phyloP scores from a whole-genome alignment of 2,329 filamentous ascomycete species.

The Talaromyces albobiverticillius region DNA sequence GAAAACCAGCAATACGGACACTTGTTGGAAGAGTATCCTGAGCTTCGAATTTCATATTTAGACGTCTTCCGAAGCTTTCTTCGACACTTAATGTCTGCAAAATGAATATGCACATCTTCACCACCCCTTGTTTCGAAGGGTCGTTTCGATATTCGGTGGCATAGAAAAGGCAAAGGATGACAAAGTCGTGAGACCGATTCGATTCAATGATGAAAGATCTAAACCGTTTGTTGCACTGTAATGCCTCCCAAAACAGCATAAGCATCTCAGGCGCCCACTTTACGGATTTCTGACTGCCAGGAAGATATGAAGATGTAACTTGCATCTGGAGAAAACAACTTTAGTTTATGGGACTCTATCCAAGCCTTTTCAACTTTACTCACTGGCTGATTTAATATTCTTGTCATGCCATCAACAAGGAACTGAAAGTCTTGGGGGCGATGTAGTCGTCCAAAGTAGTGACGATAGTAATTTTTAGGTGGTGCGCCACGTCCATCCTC shows the following conservation, averaged over 20 bases:
- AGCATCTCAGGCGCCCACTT: slow-evolving; percentile 94
- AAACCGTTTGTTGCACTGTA: slow-evolving; percentile 97
- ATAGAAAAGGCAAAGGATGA: slow-evolving; percentile 87
- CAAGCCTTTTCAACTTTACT: slow-evolving; percentile 15
- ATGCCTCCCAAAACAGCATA: slow-evolving; percentile 94
- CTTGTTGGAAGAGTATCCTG: slow-evolving; percentile 81
- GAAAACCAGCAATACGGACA: slow-evolving; percentile 80
- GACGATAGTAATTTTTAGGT: slow-evolving; percentile 88
- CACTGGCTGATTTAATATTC: slow-evolving; percentile 83
- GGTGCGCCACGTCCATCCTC: slow-evolving; percentile 64
- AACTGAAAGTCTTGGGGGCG: slow-evolving; percentile 97
- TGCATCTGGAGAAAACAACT: slow-evolving; percentile 56
- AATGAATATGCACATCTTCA: slow-evolving; percentile 96
- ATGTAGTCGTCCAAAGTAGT: slow-evolving; percentile 86
- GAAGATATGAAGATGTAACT: slow-evolving; percentile 82
- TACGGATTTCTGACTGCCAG: slow-evolving; percentile 73
- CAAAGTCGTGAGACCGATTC: slow-evolving; percentile 86
- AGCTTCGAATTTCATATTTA: slow-evolving; percentile 84
- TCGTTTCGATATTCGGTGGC: slow-evolving; percentile 86
- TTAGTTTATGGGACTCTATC: slow-evolving; percentile 15
- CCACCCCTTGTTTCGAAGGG: slow-evolving; percentile 81
- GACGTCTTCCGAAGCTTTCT: slow-evolving; percentile 79
- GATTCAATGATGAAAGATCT: slow-evolving; percentile 96
- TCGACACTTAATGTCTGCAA: slow-evolving; percentile 94
- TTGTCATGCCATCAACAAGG: slow-evolving; percentile 88